Evolutionary conservation across 2,329 filamentous ascomycete genomes (phyloP).

Genomic region (Fusarium nurragi): DNA sequence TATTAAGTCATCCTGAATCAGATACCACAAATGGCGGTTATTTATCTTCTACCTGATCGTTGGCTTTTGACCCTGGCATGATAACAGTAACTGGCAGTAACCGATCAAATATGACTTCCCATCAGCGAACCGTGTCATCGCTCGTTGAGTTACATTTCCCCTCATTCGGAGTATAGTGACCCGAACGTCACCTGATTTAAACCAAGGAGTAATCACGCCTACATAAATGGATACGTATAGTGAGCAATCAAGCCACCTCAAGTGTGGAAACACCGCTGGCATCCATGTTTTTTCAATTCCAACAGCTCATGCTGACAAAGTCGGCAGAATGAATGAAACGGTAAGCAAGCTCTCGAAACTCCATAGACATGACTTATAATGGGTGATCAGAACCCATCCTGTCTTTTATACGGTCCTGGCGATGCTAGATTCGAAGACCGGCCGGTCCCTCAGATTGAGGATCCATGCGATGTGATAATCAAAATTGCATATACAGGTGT

Average conservation of each 20-base stretch:
- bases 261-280: no score
- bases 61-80: no score
- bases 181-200: conserved; percentile 21
- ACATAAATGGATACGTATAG: no score
- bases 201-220: background rate
- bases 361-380: background rate
- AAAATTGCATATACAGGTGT: conserved; percentile 41
- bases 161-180: conserved; percentile 17
- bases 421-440: conserved; percentile 32
- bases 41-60: no score
- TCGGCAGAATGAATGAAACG: conserved; percentile 3
- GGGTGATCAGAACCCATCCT: conserved; percentile 27
- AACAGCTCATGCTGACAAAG: background rate
- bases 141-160: conserved; percentile 7
- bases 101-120: background rate
- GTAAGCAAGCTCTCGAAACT: background rate
- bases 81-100: background rate
- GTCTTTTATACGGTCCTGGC: conserved; percentile 37
- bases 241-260: no score
- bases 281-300: background rate
- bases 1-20: no score
- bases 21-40: no score
- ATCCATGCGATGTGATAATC: conserved; percentile 39
- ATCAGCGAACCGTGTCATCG: background rate
- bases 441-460: conserved; percentile 38